phyloP scores from a whole-genome alignment of 192 early-diverging fungal species.

The Coemansia umbellata region DNA sequence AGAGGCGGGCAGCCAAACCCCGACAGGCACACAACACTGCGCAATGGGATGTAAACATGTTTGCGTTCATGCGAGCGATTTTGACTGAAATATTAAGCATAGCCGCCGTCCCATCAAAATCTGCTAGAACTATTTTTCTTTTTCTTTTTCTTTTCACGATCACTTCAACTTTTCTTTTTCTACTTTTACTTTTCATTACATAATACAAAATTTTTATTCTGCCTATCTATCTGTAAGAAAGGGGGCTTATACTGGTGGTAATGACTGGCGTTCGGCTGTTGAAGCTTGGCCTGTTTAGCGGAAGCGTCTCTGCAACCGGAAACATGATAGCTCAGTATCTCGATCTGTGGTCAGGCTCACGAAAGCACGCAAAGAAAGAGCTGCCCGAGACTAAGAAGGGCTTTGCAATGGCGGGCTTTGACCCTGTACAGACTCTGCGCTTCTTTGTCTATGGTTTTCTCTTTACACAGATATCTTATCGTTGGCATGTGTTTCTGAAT shows the following conservation, averaged over 20 bases:
- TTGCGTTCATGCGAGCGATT: too few species aligned
- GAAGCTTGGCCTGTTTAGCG: conserved; percentile 27
- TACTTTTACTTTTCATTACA: not conserved
- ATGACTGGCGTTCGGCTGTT: not conserved
- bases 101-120: not conserved
- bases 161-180: not conserved
- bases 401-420: not conserved
- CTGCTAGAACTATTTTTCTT: not conserved
- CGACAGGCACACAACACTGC: too few species aligned
- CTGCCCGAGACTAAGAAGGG: not conserved
- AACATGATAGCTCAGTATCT: conserved; percentile 26
- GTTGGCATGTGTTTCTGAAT: conserved; percentile 42
- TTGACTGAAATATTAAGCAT: too few species aligned
- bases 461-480: conserved; percentile 20
- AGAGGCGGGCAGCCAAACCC: conserved; percentile 20
- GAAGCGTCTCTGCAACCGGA: conserved; percentile 25
- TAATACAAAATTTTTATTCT: not conserved
- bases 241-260: not conserved
- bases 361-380: not conserved
- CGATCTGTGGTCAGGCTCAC: conserved; percentile 1
- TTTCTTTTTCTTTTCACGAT: not conserved
- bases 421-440: conserved; percentile 17
- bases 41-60: too few species aligned
- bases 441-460: conserved; percentile 30
- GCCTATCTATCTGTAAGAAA: not conserved